These are phyloP conservation scores for Populus nigra DNA, from an alignment of 345 rosid genomes.

Conservation along the genomic window DNA sequence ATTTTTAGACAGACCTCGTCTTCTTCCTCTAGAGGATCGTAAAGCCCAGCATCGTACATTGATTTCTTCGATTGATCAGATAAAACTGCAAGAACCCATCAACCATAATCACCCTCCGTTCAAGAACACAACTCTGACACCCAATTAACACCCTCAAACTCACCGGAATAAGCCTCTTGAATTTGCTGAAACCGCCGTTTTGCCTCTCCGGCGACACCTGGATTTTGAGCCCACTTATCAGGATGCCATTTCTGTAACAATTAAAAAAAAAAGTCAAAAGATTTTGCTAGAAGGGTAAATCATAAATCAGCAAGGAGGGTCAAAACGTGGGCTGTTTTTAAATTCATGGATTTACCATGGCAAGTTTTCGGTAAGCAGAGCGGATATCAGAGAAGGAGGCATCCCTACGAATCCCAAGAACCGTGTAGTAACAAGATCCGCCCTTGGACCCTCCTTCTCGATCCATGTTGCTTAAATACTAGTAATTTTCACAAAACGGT, in stretches of 20 bases:
- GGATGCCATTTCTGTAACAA: constrained; percentile 86
- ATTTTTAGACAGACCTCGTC: constrained; percentile 53
- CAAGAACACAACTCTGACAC: neutral
- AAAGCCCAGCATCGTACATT: constrained; percentile 77
- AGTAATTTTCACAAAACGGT: neutral
- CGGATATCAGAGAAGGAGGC: constrained; percentile 83
- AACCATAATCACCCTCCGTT: constrained; percentile 5
- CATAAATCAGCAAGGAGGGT: neutral
- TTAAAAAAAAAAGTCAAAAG: neutral
- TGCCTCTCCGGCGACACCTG: constrained; percentile 65
- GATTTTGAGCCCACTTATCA: constrained; percentile 57
- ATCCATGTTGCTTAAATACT: constrained; percentile 39
- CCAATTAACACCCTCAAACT: neutral
- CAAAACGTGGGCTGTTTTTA: neutral
- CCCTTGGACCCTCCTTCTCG: constrained; percentile 59
- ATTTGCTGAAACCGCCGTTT: constrained; percentile 85
- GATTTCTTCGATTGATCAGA: constrained; percentile 63
- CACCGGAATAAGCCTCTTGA: constrained; percentile 93
- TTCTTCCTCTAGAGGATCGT: constrained; percentile 67
- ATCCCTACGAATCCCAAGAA: constrained; percentile 77
- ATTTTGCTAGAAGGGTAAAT: neutral
- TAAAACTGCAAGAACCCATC: constrained; percentile 40
- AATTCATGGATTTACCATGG: constrained; percentile 53
- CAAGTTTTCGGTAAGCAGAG: constrained; percentile 80
- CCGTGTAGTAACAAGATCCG: constrained; percentile 67